A percentile compares a stretch with the other conserved stretches of the same genome.
Evolutionary conservation across 1,139 yeast species (phyloP).

Genomic region (Scheffersomyces illinoinensis): DNA sequence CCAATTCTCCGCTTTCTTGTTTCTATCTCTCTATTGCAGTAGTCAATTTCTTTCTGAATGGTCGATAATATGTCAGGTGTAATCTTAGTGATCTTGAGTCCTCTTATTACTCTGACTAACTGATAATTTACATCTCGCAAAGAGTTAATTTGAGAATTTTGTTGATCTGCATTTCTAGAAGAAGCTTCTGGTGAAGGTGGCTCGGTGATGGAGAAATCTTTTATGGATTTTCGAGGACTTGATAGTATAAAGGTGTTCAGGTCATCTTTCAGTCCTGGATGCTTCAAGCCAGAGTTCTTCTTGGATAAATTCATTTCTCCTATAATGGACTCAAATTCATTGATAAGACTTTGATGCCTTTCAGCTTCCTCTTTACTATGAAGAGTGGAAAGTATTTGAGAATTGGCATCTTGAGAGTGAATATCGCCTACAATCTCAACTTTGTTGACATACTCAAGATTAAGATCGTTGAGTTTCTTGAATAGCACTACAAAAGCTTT

Average conservation of each 20-base stretch:
- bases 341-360: constrained; percentile 28
- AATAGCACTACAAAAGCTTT: constrained; percentile 33
- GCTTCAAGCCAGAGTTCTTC: constrained; percentile 6
- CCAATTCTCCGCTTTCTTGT: constrained; percentile 26
- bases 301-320: constrained; percentile 18
- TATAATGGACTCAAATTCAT: constrained; percentile 30
- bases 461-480: constrained; percentile 30
- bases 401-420: constrained; percentile 13
- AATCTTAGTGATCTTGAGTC: constrained; percentile 40
- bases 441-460: constrained; percentile 26
- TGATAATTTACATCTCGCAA: constrained; percentile 41
- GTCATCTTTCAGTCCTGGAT: constrained; percentile 13
- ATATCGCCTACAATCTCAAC: constrained; percentile 31
- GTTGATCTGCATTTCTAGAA: background rate
- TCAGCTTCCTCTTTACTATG: constrained; percentile 36
- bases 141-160: constrained; percentile 5
- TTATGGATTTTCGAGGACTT: constrained; percentile 34
- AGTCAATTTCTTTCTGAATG: constrained; percentile 27
- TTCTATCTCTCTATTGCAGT: constrained; percentile 26
- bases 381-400: constrained; percentile 18
- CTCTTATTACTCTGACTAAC: constrained; percentile 35
- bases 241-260: constrained; percentile 35
- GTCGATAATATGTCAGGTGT: constrained; percentile 27
- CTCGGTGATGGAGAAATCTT: constrained; percentile 1
- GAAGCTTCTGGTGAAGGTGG: background rate